These are phyloP conservation scores for Setaria viridis DNA, from an alignment of 202 grass and related monocot species.

Conservation along the genomic window DNA sequence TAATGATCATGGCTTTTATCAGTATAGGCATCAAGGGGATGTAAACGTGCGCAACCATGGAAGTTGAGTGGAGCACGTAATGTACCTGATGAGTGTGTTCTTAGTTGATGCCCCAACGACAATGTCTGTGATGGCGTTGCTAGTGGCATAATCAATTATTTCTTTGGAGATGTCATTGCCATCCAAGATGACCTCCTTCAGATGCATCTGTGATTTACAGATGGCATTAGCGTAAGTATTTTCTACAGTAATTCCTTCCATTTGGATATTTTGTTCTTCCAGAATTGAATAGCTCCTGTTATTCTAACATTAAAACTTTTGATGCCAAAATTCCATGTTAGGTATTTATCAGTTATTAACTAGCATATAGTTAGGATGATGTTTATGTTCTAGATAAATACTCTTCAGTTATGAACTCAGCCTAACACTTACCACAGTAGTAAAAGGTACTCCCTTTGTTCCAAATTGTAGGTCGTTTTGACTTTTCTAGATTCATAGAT, in stretches of 20 bases:
- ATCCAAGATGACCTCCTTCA: slow-evolving; percentile 89
- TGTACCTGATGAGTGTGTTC: slow-evolving; percentile 72
- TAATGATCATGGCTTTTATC: slow-evolving; percentile 40
- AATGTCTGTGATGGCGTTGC: slow-evolving; percentile 62
- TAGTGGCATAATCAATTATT: slow-evolving; percentile 64
- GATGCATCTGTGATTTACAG: slow-evolving; percentile 71
- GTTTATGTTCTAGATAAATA: slow-evolving; percentile 10
- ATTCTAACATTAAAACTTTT: not conserved
- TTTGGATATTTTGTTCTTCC: not conserved
- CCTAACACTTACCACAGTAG: slow-evolving; percentile 30
- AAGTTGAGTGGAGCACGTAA: slow-evolving; percentile 9
- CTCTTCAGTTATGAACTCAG: not conserved
- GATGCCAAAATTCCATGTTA: not conserved
- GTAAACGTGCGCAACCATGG: slow-evolving; percentile 32
- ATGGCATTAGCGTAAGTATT: slow-evolving; percentile 35
- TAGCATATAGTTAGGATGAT: not conserved
- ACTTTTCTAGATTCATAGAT: too few species aligned
- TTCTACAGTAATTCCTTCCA: slow-evolving; percentile 8
- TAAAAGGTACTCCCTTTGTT: not conserved
- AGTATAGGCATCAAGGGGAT: slow-evolving; percentile 45
- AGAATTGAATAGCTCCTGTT: slow-evolving; percentile 1
- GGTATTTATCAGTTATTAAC: slow-evolving; percentile 22
- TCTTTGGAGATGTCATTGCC: slow-evolving; percentile 73
- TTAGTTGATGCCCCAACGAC: slow-evolving; percentile 74
- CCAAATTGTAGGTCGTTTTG: too few species aligned